phyloP scores from a whole-genome alignment of 495 filamentous ascomycete genomes.

The Penicillium ucsense region DNA sequence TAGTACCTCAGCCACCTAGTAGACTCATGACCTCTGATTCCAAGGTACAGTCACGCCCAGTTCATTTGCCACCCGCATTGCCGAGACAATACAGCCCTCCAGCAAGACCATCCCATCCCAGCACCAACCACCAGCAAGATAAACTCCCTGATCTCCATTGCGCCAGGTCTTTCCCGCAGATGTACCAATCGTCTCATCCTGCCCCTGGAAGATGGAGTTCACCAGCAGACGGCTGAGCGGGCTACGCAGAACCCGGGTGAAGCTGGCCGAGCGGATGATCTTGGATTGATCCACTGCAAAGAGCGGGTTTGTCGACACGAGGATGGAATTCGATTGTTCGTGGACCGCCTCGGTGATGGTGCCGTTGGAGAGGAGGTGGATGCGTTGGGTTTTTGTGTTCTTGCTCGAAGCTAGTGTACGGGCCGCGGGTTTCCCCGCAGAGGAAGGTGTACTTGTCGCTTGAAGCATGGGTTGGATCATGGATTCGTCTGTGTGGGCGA shows the following conservation, averaged over 20 bases:
- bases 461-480: slow-evolving; percentile 2
- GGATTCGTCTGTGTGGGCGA: slow-evolving; percentile 1
- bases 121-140: slow-evolving; percentile 48
- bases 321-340: slow-evolving; percentile 20
- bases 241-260: slow-evolving; percentile 26
- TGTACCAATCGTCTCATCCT: not conserved
- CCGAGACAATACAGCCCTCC: slow-evolving; percentile 48
- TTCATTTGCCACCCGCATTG: slow-evolving; percentile 37
- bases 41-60: slow-evolving; percentile 42
- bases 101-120: slow-evolving; percentile 57
- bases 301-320: slow-evolving; percentile 27
- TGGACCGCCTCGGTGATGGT: slow-evolving; percentile 25
- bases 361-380: slow-evolving; percentile 18
- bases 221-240: slow-evolving; percentile 20
- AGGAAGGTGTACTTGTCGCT: not conserved
- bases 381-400: slow-evolving; percentile 3
- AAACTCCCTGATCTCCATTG: slow-evolving; percentile 43
- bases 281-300: slow-evolving; percentile 19
- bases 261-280: slow-evolving; percentile 16
- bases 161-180: slow-evolving; percentile 20
- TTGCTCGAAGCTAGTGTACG: not conserved
- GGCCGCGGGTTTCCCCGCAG: not conserved
- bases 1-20: not conserved
- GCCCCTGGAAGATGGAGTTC: slow-evolving; percentile 24
- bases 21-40: slow-evolving; percentile 3